These are phyloP conservation scores for Colletotrichum sp. DNA, from an alignment of 2,329 filamentous ascomycete species.

Conservation along the genomic window DNA sequence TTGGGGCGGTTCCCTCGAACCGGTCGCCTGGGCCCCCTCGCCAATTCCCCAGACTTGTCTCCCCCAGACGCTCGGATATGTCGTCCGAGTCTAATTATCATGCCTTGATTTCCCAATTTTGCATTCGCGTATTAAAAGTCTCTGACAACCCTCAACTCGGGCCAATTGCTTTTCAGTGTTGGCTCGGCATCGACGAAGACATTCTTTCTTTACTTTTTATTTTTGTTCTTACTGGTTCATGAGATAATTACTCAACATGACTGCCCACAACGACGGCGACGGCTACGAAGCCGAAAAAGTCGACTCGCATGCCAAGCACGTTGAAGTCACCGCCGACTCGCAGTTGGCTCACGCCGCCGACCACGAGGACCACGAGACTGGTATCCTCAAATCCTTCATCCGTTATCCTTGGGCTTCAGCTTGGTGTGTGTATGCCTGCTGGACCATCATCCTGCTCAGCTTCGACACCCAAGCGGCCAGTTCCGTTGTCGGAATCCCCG, in stretches of 20 bases:
- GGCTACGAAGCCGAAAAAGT: conserved; percentile 4
- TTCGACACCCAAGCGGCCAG: conserved; percentile 47
- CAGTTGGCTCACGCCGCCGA: not conserved
- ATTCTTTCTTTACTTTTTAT: not conserved
- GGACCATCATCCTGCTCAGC: conserved; percentile 40
- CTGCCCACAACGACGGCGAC: not conserved
- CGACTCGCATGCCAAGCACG: not conserved
- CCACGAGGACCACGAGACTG: conserved; percentile 31
- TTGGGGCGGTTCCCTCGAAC: not conserved
- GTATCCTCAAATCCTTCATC: conserved; percentile 25
- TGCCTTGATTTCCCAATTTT: not conserved
- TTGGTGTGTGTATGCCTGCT: conserved; percentile 45
- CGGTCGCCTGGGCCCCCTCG: not conserved
- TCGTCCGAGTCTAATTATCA: not conserved
- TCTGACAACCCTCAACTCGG: not conserved
- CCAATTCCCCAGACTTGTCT: not conserved
- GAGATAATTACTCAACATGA: not conserved
- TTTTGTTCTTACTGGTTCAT: not conserved
- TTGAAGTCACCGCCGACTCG: not conserved
- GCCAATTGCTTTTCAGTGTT: not conserved
- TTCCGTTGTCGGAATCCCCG: conserved; percentile 46
- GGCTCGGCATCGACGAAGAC: not conserved
- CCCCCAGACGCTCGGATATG: not conserved
- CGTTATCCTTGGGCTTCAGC: conserved; percentile 28
- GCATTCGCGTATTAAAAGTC: not conserved